Base-by-base conservation (phyloP, 2,329 filamentous ascomycete species). In the Fusarium papillatum region DNA sequence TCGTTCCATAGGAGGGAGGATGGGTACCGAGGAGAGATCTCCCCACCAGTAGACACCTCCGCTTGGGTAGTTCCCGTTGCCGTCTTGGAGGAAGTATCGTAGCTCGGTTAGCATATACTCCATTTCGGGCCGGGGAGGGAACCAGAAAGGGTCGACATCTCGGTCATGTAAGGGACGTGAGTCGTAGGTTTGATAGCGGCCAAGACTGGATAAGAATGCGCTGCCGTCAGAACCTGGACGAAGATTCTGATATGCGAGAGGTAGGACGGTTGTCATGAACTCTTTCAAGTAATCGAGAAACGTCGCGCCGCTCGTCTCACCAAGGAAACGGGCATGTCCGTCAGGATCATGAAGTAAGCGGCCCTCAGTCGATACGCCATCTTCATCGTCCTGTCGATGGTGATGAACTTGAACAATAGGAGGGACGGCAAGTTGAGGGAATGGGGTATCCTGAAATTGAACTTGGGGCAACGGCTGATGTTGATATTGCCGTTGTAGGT, bases 31-130 rank as follows among this genome's bases (percentile, higher is more conserved):
- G 26, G 81, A 76, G 29, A 88, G 80, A 50, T 87, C 82, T 29
- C 84, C 85, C 85, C 87, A 90, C 82, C 85, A 89, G 75, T 86
- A 86, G 43, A 88, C 85, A 34, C 88, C 88, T 22, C 88, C 88
- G 24, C 85, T 86, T 10, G 80, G 78, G 76, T 84, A 87, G 9
- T 76, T 73, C 16, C 84, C 85, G 69, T 81, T 82, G 36, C 85
- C 87, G 55, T 88, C 87, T 73, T 88, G 87, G 64, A 89, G 80
- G 66, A 86, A 86, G 70, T 82, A 82, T 55, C 86, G 82, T 24
- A 88, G 80, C 63, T 86, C 81, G 6, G 79, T 76, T 17, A 89
- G 75, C 80, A 87, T 85, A 9, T 72, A 73, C 9, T 78, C 71
- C 68, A 88, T 85, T 13, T 86, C 83, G 4, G 75, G 74, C 3